Evolutionary conservation across 345 rosid genomes (phyloP).

Genomic region (Ceriops zippeliana): DNA sequence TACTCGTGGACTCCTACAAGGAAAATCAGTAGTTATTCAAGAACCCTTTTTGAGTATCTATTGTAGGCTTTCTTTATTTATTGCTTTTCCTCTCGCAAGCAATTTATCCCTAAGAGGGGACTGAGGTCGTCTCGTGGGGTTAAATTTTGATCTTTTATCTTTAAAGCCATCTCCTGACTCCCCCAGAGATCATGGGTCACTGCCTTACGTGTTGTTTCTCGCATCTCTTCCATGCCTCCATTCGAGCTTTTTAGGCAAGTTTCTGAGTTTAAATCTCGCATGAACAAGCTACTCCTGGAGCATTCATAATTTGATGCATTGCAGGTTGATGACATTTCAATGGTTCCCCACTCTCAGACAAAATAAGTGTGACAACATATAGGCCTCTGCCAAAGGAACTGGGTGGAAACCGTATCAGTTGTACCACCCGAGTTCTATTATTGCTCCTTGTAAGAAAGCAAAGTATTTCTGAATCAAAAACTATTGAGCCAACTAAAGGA

Average conservation of each 20-base stretch:
- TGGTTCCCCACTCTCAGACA: too few relatives aligned
- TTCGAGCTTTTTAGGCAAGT: not conserved
- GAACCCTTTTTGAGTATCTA: slow-evolving; percentile 2
- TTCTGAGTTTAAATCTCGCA: slow-evolving; percentile 3
- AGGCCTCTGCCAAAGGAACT: too few relatives aligned
- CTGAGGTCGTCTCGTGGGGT: slow-evolving; percentile 32
- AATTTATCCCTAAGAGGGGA: slow-evolving; percentile 24
- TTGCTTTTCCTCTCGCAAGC: slow-evolving; percentile 3
- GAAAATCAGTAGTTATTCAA: slow-evolving; percentile 42
- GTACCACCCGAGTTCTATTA: too few relatives aligned
- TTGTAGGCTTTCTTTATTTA: slow-evolving; percentile 7
- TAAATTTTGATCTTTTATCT: slow-evolving; percentile 32
- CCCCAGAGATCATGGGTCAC: slow-evolving; percentile 10
- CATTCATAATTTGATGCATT: slow-evolving; percentile 20
- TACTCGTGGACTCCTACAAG: slow-evolving; percentile 57
- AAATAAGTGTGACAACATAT: too few relatives aligned
- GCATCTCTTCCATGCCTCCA: not conserved
- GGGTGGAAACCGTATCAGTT: too few relatives aligned
- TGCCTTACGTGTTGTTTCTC: not conserved
- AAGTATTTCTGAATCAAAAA: too few relatives aligned
- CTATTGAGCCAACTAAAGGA: too few relatives aligned
- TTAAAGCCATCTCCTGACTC: slow-evolving; percentile 19
- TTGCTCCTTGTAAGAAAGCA: too few relatives aligned
- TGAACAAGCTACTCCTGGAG: slow-evolving; percentile 17
- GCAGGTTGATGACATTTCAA: not conserved